A percentile compares a stretch with the other conserved stretches of the same genome.
Conservation (phyloP, 2,329 filamentous ascomycete genomes). For the Ophiobolus disseminans region DNA sequence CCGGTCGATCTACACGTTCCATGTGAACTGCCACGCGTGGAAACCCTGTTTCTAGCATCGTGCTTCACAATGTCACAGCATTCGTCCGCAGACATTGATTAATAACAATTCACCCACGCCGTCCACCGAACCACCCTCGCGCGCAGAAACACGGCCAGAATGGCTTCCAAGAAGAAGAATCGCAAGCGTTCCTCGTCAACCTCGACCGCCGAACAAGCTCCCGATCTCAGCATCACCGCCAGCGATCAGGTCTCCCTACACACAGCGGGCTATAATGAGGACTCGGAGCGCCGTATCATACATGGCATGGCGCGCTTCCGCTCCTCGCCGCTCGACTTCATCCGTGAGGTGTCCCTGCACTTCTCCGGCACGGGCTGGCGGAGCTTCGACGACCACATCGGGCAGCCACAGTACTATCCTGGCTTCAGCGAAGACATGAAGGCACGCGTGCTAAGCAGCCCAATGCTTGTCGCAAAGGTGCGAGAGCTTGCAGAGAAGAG, state of each 20-base stretch:
- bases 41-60: too few relatives aligned
- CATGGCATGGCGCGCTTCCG: constrained; percentile 89
- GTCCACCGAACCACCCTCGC: too few relatives aligned
- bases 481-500: constrained; percentile 76
- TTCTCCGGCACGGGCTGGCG: constrained; percentile 95
- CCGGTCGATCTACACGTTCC: too few relatives aligned
- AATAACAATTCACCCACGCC: too few relatives aligned
- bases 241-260: constrained; percentile 55
- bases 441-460: constrained; percentile 74
- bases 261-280: constrained; percentile 51
- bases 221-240: constrained; percentile 56
- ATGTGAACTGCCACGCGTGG: too few relatives aligned
- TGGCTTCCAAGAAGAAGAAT: constrained; percentile 24
- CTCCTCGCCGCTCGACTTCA: constrained; percentile 74
- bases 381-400: constrained; percentile 87
- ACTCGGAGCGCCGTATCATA: constrained; percentile 72
- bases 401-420: constrained; percentile 90
- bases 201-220: constrained; percentile 41
- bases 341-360: constrained; percentile 91
- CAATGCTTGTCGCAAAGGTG: constrained; percentile 77
- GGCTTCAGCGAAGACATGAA: constrained; percentile 95
- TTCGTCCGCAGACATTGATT: too few relatives aligned
- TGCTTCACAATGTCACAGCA: too few relatives aligned
- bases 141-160: too few relatives aligned
- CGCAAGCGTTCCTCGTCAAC: constrained; percentile 16